Percentiles rank a stretch among this genome's conserved stretches.
phyloP scores from a whole-genome alignment of 306 rosid species.

The Alnus glutinosa region DNA sequence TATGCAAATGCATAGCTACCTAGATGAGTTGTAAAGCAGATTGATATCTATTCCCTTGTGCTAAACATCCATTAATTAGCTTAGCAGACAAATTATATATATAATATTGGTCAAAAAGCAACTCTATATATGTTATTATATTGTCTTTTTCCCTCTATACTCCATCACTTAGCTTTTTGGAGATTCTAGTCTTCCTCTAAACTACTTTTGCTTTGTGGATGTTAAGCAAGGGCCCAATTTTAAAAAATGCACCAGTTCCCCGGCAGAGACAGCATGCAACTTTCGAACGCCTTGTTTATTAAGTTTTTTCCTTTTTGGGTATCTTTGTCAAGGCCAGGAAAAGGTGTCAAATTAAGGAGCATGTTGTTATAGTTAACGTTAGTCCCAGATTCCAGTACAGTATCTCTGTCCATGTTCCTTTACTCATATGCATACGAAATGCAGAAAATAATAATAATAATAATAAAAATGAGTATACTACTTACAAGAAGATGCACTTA shows the following conservation, averaged over 20 bases:
- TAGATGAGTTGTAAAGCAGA: not conserved
- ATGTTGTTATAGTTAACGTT: conserved; percentile 17
- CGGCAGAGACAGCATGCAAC: conserved; percentile 31
- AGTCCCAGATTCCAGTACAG: conserved; percentile 23
- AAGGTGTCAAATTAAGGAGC: conserved; percentile 29
- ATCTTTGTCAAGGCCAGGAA: conserved; percentile 23
- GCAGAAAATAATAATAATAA: too few species aligned
- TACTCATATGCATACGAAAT: not conserved
- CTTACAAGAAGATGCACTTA: not conserved
- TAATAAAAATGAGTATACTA: not conserved
- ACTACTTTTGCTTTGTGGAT: conserved; percentile 40
- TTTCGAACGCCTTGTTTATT: conserved; percentile 17
- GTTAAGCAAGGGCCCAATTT: conserved; percentile 45
- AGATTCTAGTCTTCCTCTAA: conserved; percentile 45
- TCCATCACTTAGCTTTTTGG: conserved; percentile 35
- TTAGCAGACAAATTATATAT: conserved; percentile 11
- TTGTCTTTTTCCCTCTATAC: conserved; percentile 18
- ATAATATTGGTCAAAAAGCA: conserved; percentile 40
- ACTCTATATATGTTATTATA: conserved; percentile 21
- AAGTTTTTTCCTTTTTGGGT: conserved; percentile 21
- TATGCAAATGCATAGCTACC: not conserved
- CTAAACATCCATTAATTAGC: conserved; percentile 19
- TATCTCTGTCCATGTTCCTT: conserved; percentile 18
- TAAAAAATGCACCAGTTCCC: conserved; percentile 51
- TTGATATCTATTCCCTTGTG: not conserved